A percentile compares a stretch with the other conserved stretches of the same genome.
These are phyloP conservation scores for Protea cynaroides DNA, from an alignment of 164 flowering plant species.

Conservation along the genomic window DNA sequence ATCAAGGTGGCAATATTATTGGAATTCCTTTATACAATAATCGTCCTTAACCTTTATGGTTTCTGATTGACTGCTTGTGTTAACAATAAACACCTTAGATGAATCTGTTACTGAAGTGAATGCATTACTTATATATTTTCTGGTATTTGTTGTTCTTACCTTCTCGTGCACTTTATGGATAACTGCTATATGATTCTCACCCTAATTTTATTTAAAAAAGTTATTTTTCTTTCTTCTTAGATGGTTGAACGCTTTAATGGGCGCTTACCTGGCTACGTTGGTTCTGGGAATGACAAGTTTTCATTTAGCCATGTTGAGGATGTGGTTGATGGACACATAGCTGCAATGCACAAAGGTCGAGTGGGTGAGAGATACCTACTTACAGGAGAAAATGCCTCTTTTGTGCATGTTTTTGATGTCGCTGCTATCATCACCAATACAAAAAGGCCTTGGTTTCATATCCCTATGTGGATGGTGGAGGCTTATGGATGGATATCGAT, in stretches of 20 bases:
- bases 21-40: too few relatives aligned
- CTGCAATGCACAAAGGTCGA: slow-evolving; percentile 67
- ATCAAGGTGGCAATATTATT: too few relatives aligned
- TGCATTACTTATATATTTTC: too few relatives aligned
- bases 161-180: too few relatives aligned
- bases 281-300: slow-evolving; percentile 51
- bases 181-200: too few relatives aligned
- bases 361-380: slow-evolving; percentile 79
- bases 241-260: slow-evolving; percentile 78
- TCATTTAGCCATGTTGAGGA: slow-evolving; percentile 89
- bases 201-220: neutral
- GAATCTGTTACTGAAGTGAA: too few relatives aligned
- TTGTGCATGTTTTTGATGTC: slow-evolving; percentile 61
- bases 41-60: too few relatives aligned
- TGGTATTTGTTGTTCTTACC: neutral
- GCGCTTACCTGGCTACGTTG: slow-evolving; percentile 83
- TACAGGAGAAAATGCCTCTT: slow-evolving; percentile 92
- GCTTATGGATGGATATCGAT: slow-evolving; percentile 71
- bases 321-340: slow-evolving; percentile 79
- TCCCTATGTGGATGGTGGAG: slow-evolving; percentile 60
- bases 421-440: slow-evolving; percentile 67
- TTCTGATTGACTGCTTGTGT: too few relatives aligned
- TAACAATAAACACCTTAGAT: too few relatives aligned
- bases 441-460: slow-evolving; percentile 46
- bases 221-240: slow-evolving; percentile 29